Percentiles rank a stretch among this genome's conserved stretches.
Conservation (phyloP, 805 yeast genomes). For the Sporopachydermia quercuum region DNA sequence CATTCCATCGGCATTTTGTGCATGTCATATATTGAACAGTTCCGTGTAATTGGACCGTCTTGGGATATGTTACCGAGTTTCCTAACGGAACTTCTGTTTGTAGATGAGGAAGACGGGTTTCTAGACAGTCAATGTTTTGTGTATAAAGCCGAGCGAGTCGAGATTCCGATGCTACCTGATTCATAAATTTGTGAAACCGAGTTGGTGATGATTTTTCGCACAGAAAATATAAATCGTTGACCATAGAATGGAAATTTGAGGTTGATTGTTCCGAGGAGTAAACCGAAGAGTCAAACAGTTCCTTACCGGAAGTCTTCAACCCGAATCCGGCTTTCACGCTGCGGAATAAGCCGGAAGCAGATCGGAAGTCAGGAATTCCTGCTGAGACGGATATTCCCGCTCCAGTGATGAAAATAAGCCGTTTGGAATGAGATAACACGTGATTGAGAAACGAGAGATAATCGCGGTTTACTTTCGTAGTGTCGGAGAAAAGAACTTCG, state of each 20-base stretch:
- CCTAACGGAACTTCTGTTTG: slow-evolving; percentile 35
- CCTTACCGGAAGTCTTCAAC: slow-evolving; percentile 40
- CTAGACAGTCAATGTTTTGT: slow-evolving; percentile 79
- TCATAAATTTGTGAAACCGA: slow-evolving; percentile 52
- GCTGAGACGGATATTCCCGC: slow-evolving; percentile 88
- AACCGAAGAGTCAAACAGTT: slow-evolving; percentile 66
- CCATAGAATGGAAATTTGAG: slow-evolving; percentile 57
- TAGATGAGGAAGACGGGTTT: slow-evolving; percentile 36
- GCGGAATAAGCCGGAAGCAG: slow-evolving; percentile 62
- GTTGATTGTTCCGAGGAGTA: slow-evolving; percentile 51
- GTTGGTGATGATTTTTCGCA: slow-evolving; percentile 52
- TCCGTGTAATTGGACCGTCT: slow-evolving; percentile 74
- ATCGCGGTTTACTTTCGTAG: no score
- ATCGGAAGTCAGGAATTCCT: slow-evolving; percentile 82
- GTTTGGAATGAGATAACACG: slow-evolving; percentile 38
- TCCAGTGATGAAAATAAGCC: slow-evolving; percentile 58
- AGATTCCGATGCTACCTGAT: slow-evolving; percentile 42
- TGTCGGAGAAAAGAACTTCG: no score
- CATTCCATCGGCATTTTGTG: slow-evolving; percentile 53
- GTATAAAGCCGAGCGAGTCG: slow-evolving; percentile 66
- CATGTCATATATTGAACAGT: slow-evolving; percentile 61
- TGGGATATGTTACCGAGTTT: slow-evolving; percentile 30
- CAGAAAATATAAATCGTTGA: slow-evolving; percentile 42
- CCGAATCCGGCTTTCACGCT: slow-evolving; percentile 24
- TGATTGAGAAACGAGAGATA: slow-evolving; percentile 33